Percentiles rank a stretch among this genome's conserved stretches.
Conservation (phyloP, 2,329 filamentous ascomycete species). For the Colletotrichum nymphaeae region DNA sequence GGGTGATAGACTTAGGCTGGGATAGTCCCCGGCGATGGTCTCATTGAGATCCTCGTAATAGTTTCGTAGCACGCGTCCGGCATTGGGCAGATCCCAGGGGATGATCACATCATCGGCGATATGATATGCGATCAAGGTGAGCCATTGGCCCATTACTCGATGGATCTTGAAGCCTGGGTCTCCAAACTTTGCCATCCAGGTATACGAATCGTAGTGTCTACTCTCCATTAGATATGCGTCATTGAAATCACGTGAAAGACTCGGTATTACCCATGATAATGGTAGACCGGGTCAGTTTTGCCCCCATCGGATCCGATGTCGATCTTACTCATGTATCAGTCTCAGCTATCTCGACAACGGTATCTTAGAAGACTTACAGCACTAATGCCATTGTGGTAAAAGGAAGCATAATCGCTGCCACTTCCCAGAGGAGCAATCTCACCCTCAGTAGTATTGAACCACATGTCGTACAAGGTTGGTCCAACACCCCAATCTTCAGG, state of each 20-base stretch:
- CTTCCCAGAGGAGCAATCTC: slow-evolving; percentile 24
- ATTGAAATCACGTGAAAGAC: neutral
- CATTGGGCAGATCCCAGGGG: slow-evolving; percentile 29
- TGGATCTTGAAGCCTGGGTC: slow-evolving; percentile 62
- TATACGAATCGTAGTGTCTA: slow-evolving; percentile 44
- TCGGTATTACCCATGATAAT: slow-evolving; percentile 21
- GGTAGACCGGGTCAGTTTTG: slow-evolving; percentile 26
- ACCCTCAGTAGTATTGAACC: slow-evolving; percentile 25
- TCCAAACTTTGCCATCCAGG: slow-evolving; percentile 63
- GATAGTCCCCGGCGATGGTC: slow-evolving; percentile 3
- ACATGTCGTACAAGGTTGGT: slow-evolving; percentile 29
- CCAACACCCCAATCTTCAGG: slow-evolving; percentile 27
- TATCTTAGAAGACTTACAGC: neutral
- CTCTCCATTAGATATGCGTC: neutral
- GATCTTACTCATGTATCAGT: neutral
- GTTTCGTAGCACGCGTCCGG: slow-evolving; percentile 21
- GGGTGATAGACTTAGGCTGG: slow-evolving; percentile 12
- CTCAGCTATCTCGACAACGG: neutral
- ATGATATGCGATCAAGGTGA: slow-evolving; percentile 26
- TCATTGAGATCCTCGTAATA: slow-evolving; percentile 28
- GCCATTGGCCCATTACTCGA: slow-evolving; percentile 56
- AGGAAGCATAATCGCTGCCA: slow-evolving; percentile 22
- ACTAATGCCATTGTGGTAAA: slow-evolving; percentile 28
- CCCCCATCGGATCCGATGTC: slow-evolving; percentile 27
- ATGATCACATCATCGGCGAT: slow-evolving; percentile 29